Evolutionary conservation across 2,329 filamentous ascomycete species (phyloP).

Genomic region (Colletotrichum sp.): DNA sequence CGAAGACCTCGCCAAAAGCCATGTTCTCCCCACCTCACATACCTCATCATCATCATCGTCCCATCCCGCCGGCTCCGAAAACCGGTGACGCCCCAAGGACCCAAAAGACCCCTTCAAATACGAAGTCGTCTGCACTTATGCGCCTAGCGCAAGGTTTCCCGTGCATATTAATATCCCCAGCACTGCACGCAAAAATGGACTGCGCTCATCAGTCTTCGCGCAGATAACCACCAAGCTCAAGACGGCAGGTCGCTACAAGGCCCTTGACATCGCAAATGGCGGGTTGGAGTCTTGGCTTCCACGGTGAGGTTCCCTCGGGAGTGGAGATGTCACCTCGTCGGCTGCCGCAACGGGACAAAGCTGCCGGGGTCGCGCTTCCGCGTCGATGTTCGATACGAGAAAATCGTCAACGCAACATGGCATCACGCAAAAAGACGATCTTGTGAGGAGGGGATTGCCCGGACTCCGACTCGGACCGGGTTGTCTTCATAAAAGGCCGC

Average conservation of each 20-base stretch:
- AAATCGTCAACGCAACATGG: background rate
- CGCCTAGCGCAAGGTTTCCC: background rate
- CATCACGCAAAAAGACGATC: background rate
- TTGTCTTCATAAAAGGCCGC: background rate
- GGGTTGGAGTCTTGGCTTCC: background rate
- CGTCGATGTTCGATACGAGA: background rate
- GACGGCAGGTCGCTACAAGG: slow-evolving; percentile 11
- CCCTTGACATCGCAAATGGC: background rate
- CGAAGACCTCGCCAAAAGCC: background rate
- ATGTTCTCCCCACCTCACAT: background rate
- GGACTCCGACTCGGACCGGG: background rate
- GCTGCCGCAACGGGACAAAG: slow-evolving; percentile 8
- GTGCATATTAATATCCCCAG: background rate
- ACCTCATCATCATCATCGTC: background rate
- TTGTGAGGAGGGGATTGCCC: background rate
- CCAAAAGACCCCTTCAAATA: background rate
- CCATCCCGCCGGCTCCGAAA: background rate
- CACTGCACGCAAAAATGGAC: background rate
- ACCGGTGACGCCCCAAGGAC: background rate
- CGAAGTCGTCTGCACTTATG: background rate
- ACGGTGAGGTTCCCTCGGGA: background rate
- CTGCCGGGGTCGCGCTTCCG: background rate
- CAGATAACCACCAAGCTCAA: slow-evolving; percentile 3
- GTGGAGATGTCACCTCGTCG: slow-evolving; percentile 1
- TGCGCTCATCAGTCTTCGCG: background rate